Evolutionary conservation across 305 asterid genomes (phyloP), one percentile per base, ranked within the genome.

Genomic region (Fraxinus xanthoxyloides): DNA sequence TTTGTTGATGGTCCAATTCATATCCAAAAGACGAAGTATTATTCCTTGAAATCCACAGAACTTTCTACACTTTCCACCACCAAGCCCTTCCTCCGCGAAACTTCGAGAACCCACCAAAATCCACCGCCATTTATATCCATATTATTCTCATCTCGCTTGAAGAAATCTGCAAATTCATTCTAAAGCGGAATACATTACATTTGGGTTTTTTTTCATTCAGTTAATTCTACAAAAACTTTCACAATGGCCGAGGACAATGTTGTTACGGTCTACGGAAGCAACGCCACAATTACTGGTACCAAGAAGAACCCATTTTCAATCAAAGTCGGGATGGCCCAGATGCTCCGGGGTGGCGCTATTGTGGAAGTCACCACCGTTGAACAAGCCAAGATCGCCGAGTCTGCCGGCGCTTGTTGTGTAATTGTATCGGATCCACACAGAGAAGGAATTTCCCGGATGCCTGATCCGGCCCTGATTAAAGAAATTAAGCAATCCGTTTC

Each of bases 331-430:
- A 86, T 90, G 54, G 95, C 94, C 15, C 97, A 91, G 81, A 85
- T 90, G 92, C 97, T 94, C 79, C 96, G 97, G 59, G 97, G 98
- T 83, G 97, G 97, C 54, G 95, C 90, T 32, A 85, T 89, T 63
- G 93, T 92, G 59, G 94, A 91, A 81, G 95, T 94, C 84, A 70
- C 83, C 46, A 84, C 35, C 43, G 85, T 89, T 15, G 91, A 90
- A 65, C 97, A 94, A 80, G 97, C 97, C 3, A 91, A 87, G 86
- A 92, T 84, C 85, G 97, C 97, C 0, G 97, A 94, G 77, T 89
- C 93, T 7, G 94, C 97, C 74, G 98, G 98, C 74, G 97, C 95
- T 19, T 89, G 95, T 78, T 90, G 95, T 82, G 87, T 93, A 1
- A 72, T 89, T 78, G 93, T 92, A 51, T 79, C 95, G 36, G 95